Base-by-base conservation (phyloP, 768 basidiomycete genomes). In the Podaxis sp. region DNA sequence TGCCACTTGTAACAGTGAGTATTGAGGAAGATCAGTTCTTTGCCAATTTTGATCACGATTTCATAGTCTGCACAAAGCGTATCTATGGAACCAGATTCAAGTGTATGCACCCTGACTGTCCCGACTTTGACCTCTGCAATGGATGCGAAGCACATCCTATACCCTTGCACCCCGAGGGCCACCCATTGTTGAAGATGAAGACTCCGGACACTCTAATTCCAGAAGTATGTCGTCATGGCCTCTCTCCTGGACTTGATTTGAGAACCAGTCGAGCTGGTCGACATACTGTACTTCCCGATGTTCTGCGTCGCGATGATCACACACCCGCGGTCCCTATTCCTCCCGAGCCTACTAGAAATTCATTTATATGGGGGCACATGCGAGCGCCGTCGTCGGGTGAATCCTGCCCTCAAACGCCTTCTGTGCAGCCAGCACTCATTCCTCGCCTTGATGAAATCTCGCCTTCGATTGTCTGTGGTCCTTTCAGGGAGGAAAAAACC, bases 81-180 rank as follows among this genome's bases (percentile, higher is more conserved):
- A 63, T 63, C 4, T 26, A 49, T 26, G 61, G 61, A 24, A 38
- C 30, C 22, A 54, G 61, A 24, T 57, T 64, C 33, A 65, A 91
- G 89, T 96, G 94, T 75, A 87, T 92, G 84, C 87, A 93, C 69
- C 80, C 85, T 13, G 75, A 77, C 3, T 96, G 94, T 74, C 80
- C 83, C 0, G 90, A 95, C 72, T 94, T 87, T 67, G 94, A 96
- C 69, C 80, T 95, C 17, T 96, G 93, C 74, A 78, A 81, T 62
- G 73, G 73, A 57, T 96, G 94, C 74, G 93, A 95, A 75, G 87
- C 92, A 4, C 80, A 85, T 61, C 93, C 93, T 0, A 90, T 94
- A 63, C 75, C 86, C 4, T 78, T 90, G 12, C 93, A 96, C 71
- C 90, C 92, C 0, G 63, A 72, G 12, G 83, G 75, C 36, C 94